Evolutionary conservation across 1,284 basidiomycete genomes (phyloP).

Genomic region (Ganoderma sinense): DNA sequence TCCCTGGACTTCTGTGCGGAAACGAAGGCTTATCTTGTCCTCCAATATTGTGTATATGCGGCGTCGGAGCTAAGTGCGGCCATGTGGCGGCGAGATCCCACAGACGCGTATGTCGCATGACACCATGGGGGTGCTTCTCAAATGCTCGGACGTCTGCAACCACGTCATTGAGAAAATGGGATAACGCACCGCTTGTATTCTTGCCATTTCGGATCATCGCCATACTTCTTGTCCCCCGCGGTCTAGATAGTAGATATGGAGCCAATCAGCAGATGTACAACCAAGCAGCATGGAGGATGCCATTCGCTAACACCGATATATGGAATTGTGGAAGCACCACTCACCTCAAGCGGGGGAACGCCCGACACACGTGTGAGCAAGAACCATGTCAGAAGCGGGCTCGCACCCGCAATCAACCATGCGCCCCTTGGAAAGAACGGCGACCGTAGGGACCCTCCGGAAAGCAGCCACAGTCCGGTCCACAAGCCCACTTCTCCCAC

Average conservation of each 20-base stretch:
- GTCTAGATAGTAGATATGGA: conserved; percentile 32
- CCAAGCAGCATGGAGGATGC: background rate
- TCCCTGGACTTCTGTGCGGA: background rate
- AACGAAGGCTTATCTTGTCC: background rate
- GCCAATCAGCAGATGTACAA: conserved; percentile 14
- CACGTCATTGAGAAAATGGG: background rate
- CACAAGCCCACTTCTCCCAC: conserved; percentile 81
- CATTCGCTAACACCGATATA: background rate
- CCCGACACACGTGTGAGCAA: conserved; percentile 64
- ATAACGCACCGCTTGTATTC: conserved; percentile 67
- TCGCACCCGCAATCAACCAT: conserved; percentile 58
- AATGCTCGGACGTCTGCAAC: background rate
- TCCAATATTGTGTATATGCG: conserved; percentile 3
- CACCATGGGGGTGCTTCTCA: background rate
- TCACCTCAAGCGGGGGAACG: conserved; percentile 72
- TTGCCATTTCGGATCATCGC: conserved; percentile 68
- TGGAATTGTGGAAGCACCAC: conserved; percentile 24
- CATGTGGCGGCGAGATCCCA: background rate
- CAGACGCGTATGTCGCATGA: background rate
- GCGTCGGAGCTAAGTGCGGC: background rate
- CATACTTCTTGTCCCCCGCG: conserved; percentile 71
- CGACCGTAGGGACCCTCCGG: conserved; percentile 56
- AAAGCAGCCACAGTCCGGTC: conserved; percentile 73
- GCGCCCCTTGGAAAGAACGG: conserved; percentile 53
- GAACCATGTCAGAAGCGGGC: conserved; percentile 73